Percentiles rank a stretch among this genome's conserved stretches.
These are phyloP conservation scores for Aquilaria sinensis DNA, from an alignment of 345 rosid genomes.

Conservation along the genomic window DNA sequence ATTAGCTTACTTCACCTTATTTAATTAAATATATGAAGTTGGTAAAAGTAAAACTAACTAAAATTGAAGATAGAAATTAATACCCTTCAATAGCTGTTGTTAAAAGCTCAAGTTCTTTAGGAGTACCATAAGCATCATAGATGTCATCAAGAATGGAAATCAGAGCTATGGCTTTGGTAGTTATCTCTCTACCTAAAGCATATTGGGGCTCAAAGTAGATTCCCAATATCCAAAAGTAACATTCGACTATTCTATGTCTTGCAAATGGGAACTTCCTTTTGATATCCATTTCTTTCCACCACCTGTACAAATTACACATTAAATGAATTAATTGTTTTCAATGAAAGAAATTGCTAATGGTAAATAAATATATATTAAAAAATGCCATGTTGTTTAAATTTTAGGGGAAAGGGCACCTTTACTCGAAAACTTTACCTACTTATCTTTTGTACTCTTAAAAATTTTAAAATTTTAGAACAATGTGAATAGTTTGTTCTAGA, in stretches of 20 bases:
- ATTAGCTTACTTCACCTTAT: background rate
- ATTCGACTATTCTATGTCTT: background rate
- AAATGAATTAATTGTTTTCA: background rate
- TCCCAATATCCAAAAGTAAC: slow-evolving; percentile 14
- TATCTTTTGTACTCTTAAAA: no score
- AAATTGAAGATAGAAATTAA: background rate
- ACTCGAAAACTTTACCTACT: background rate
- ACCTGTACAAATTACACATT: slow-evolving; percentile 4
- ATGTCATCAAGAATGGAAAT: slow-evolving; percentile 10
- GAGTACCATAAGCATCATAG: slow-evolving; percentile 25
- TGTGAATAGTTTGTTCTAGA: no score
- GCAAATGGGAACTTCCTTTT: slow-evolving; percentile 14
- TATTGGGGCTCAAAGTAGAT: slow-evolving; percentile 11
- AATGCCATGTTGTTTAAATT: no score
- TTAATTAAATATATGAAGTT: no score
- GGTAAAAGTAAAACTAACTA: background rate
- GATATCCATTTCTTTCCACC: slow-evolving; percentile 22
- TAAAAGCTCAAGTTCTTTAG: slow-evolving; percentile 24
- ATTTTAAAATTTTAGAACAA: no score
- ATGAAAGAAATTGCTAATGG: background rate
- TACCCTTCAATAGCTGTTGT: slow-evolving; percentile 18
- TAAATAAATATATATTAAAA: no score
- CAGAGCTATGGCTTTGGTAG: slow-evolving; percentile 15
- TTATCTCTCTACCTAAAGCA: slow-evolving; percentile 1
- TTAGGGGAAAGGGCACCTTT: no score